These are phyloP conservation scores for Buddleja alternifolia DNA, from an alignment of 257 asterid genomes.

Conservation along the genomic window DNA sequence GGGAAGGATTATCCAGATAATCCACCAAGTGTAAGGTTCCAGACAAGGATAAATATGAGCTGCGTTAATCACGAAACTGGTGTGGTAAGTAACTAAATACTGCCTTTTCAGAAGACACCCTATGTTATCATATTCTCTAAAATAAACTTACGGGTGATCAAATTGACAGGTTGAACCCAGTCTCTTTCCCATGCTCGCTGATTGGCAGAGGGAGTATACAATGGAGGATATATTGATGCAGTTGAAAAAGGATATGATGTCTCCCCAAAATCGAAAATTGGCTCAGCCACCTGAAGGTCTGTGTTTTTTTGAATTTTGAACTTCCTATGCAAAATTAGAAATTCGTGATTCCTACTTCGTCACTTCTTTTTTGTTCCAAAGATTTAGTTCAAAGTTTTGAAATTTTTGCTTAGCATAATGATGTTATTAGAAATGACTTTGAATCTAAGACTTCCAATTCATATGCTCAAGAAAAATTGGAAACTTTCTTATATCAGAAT, in stretches of 20 bases:
- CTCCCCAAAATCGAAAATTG: constrained; percentile 81
- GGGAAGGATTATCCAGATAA: constrained; percentile 80
- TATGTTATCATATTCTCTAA: not conserved
- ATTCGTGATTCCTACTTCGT: not conserved
- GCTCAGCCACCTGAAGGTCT: constrained; percentile 78
- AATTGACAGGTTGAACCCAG: constrained; percentile 68
- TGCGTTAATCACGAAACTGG: constrained; percentile 77
- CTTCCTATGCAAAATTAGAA: constrained; percentile 2
- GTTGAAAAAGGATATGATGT: constrained; percentile 78
- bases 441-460: not conserved
- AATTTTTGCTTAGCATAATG: not conserved
- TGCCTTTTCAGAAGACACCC: not conserved
- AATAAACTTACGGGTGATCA: constrained; percentile 6
- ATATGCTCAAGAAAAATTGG: not conserved
- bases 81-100: constrained; percentile 47
- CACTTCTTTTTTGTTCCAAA: not conserved
- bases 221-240: constrained; percentile 83
- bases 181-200: constrained; percentile 73
- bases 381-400: not conserved
- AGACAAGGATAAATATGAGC: constrained; percentile 74
- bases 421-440: not conserved
- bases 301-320: constrained; percentile 17
- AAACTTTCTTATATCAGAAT: not conserved
- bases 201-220: constrained; percentile 81
- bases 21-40: constrained; percentile 79